Conservation (phyloP, 306 rosid species). For the Fragaria nilgerrensis region DNA sequence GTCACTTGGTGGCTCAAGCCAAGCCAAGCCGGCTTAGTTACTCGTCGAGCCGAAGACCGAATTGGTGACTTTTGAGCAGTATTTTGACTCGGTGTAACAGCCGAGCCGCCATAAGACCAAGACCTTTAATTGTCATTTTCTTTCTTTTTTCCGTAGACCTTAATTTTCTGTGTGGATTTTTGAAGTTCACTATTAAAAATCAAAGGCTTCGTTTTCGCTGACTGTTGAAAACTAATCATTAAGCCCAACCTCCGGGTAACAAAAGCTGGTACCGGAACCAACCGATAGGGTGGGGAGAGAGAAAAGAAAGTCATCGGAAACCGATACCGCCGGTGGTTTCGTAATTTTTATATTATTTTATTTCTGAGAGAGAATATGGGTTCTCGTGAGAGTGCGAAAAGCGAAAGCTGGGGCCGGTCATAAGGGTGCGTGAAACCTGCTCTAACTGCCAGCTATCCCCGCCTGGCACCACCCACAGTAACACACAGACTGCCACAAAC, state of each 20-base stretch:
- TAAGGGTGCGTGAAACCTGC: conserved; percentile 37
- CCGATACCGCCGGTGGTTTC: conserved; percentile 19
- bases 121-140: neutral
- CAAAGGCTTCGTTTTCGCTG: conserved; percentile 42
- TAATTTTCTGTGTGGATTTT: neutral
- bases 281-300: conserved; percentile 40
- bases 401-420: conserved; percentile 30
- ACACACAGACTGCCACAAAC: conserved; percentile 22
- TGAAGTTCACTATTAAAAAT: neutral
- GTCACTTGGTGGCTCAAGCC: conserved; percentile 32
- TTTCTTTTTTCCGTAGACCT: neutral
- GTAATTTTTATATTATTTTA: neutral
- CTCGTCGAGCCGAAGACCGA: neutral
- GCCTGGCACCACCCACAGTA: conserved; percentile 44
- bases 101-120: conserved; percentile 37
- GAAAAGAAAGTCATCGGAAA: conserved; percentile 14
- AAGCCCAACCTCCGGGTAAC: conserved; percentile 61
- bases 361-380: conserved; percentile 10
- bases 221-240: conserved; percentile 58
- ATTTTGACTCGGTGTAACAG: conserved; percentile 23
- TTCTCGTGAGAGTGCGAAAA: conserved; percentile 38
- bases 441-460: conserved; percentile 68
- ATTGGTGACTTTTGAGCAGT: conserved; percentile 6
- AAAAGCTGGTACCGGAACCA: conserved; percentile 39
- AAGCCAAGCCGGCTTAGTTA: neutral